Evolutionary conservation across 139 green algal genomes (phyloP).

Genomic region (Monoraphidium neglectum): DNA sequence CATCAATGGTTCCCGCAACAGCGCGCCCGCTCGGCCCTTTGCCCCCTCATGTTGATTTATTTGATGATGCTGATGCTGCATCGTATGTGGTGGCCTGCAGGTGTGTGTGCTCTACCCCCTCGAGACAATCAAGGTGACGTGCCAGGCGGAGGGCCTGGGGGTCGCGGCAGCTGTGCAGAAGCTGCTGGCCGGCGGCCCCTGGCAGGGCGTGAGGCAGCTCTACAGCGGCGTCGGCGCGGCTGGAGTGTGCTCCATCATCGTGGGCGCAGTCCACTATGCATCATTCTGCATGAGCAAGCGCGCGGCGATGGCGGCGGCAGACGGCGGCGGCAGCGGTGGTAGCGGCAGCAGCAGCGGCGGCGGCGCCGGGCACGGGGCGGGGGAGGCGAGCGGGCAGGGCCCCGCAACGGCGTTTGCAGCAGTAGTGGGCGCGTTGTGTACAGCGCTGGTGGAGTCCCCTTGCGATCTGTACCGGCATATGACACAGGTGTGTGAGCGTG

Average conservation of each 20-base stretch:
- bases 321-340: conserved; percentile 4
- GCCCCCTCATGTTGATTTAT: too few relatives aligned
- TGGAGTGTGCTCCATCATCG: conserved; percentile 48
- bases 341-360: neutral
- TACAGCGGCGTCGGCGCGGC: conserved; percentile 52
- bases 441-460: conserved; percentile 60
- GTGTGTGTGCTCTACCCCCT: conserved; percentile 71
- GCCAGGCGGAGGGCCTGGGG: conserved; percentile 49
- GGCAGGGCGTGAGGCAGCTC: conserved; percentile 24
- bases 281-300: conserved; percentile 38
- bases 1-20: too few relatives aligned
- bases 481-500: conserved; percentile 20
- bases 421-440: conserved; percentile 36
- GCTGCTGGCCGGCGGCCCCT: conserved; percentile 21
- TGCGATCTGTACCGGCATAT: conserved; percentile 70
- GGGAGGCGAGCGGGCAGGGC: neutral
- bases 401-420: conserved; percentile 45
- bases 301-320: conserved; percentile 23
- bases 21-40: too few relatives aligned
- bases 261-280: conserved; percentile 64
- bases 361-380: neutral
- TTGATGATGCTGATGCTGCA: too few relatives aligned
- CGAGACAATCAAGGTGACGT: conserved; percentile 72
- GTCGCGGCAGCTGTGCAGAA: conserved; percentile 35
- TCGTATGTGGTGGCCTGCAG: too few relatives aligned